Base-by-base conservation (phyloP, 2,329 filamentous ascomycete genomes). In the Xylaria sp. region DNA sequence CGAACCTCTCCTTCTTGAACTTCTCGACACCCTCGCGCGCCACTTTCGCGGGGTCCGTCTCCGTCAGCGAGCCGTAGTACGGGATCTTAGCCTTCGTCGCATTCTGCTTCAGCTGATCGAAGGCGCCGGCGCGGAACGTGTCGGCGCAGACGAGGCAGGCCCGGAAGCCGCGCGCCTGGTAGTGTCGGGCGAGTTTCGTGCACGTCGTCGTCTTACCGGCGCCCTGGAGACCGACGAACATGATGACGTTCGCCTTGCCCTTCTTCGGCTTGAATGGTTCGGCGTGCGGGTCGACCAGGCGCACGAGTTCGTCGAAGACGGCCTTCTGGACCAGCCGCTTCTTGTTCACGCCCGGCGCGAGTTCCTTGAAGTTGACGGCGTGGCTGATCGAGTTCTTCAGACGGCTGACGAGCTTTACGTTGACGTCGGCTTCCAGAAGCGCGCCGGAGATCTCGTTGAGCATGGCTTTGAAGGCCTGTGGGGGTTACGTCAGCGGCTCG, bases 61-160 rank as follows among this genome's bases (percentile, higher is more conserved):
- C 92, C 2, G 93, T 97, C 65, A 99, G 80, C 59, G 91, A 96
- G 69, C 94, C 94, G 74, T 95, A 99, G 82, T 99, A 99, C 8
- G 94, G 94, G 56, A 99, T 97, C 79, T 97, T 97, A 53, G 94
- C 94, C 76, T 97, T 97, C 42, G 92, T 97, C 1, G 94, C 94
- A 74, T 99, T 99, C 78, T 99, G 94, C 79, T 97, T 97, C 74
- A 99, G 76, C 78, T 99, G 94, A 72, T 99, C 94, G 68, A 99
- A 99, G 47, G 94, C 94, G 80, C 94, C 94, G 39, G 94, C 94
- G 78, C 94, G 90, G 81, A 99, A 99, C 23, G 94, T 99, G 76
- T 99, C 94, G 54, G 94, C 94, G 78, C 94, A 99, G 39, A 99
- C 94, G 58, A 99, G 79, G 67, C 93, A 96, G 6, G 92, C 85